Evolutionary conservation across 495 filamentous ascomycete species (phyloP), one percentile per base, ranked within the genome.

Genomic region (Immersiella caudata): DNA sequence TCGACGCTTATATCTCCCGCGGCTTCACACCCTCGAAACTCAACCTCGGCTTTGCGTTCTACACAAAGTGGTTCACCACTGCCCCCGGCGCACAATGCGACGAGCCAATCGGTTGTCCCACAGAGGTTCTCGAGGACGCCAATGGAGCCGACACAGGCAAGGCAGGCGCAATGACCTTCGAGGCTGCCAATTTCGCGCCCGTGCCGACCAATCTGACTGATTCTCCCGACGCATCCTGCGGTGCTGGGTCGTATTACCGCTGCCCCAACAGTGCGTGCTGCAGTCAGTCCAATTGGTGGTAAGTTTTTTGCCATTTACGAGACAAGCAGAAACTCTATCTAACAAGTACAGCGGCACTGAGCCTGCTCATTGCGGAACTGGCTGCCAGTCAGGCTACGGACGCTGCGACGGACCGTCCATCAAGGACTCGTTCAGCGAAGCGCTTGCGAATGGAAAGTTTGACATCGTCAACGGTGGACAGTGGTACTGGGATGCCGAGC

Each of bases 11-110:
- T 74, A 72, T 87, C 27, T 78, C 79, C 33, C 79, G 84, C 8
- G 87, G 87, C 1, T 74, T 85, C 29, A 75, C 81, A 1, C 65
- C 83, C 1, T 73, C 75, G 49, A 89, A 90, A 77, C 73, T 87
- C 61, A 89, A 88, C 76, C 83, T 91, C 6, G 88, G 88, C 16
- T 82, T 90, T 63, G 86, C 87, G 16, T 89, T 84, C 74, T 90
- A 91, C 70, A 85, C 86, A 21, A 90, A 89, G 74, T 91, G 81
- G 81, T 91, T 89, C 75, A 83, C 79, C 55, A 88, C 86, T 0
- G 71, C 78, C 21, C 74, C 80, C 0, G 67, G 64, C 18, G 29
- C n/a, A 9, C 21, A 65, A 11, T 81, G 79, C 69, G 71, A 71
- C 9, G 60, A 83, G 18, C 83, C 86, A 2, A 69, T 88, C 29